A percentile compares a stretch with the other conserved stretches of the same genome.
Evolutionary conservation across 805 yeast genomes (phyloP).

Genomic region (Lipomyces orientalis): DNA sequence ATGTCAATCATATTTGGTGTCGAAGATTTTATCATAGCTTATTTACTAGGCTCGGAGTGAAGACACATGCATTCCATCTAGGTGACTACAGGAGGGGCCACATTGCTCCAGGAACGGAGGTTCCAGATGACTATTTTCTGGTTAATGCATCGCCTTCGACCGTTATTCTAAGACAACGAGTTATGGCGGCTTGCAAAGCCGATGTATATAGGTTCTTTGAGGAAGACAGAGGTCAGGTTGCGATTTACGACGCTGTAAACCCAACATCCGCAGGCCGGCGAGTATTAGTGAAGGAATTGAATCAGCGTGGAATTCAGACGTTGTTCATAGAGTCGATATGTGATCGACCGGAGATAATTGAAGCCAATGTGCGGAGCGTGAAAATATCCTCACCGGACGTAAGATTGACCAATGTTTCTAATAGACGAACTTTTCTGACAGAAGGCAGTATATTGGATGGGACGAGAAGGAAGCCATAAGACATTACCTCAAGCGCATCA

Average conservation of each 20-base stretch:
- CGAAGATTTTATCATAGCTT: background rate
- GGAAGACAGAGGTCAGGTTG: slow-evolving; percentile 87
- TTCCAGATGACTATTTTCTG: slow-evolving; percentile 73
- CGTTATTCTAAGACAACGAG: slow-evolving; percentile 58
- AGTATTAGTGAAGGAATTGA: slow-evolving; percentile 60
- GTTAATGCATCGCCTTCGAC: slow-evolving; percentile 57
- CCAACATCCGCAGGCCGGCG: slow-evolving; percentile 73
- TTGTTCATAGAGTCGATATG: slow-evolving; percentile 87
- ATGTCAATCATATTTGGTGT: background rate
- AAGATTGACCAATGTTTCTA: background rate
- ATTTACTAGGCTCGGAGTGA: slow-evolving; percentile 73
- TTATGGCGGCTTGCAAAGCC: slow-evolving; percentile 65
- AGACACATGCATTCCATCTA: slow-evolving; percentile 86
- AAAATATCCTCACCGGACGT: slow-evolving; percentile 66
- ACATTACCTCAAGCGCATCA: slow-evolving; percentile 77
- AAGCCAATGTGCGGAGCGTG: slow-evolving; percentile 82
- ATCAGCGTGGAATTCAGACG: slow-evolving; percentile 67
- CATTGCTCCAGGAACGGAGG: slow-evolving; percentile 52
- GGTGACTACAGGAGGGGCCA: slow-evolving; percentile 82
- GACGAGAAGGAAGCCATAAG: slow-evolving; percentile 71
- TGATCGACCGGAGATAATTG: slow-evolving; percentile 70
- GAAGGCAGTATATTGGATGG: slow-evolving; percentile 64
- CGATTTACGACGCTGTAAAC: slow-evolving; percentile 94
- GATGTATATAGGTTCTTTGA: slow-evolving; percentile 77
- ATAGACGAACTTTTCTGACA: background rate